Evolutionary conservation across 2,329 filamentous ascomycete genomes (phyloP), one percentile per base, ranked within the genome.

Genomic region (Arthroderma sp.): DNA sequence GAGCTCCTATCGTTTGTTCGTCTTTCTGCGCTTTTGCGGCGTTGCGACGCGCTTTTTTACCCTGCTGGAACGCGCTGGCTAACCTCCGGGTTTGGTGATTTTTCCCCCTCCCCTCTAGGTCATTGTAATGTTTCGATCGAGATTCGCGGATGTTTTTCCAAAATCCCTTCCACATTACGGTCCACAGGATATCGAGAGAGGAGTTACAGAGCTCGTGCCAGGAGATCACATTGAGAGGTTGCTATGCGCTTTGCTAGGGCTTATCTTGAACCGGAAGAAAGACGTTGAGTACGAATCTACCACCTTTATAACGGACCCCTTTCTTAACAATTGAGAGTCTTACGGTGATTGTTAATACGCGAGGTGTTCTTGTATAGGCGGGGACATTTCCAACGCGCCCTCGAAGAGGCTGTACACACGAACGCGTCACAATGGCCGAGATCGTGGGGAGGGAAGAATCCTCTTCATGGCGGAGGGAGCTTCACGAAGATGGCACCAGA

Each of bases 211-310:
- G 60, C 67, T 74, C 40, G 67, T 81, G 22, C 88, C 89, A 2
- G 85, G 87, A 55, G 81, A 93, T 57, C 81, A 88, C 58, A 81
- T 85, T 39, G 89, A 96, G 69, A 77, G 81, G 54, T 78, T 98
- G 47, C 72, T 98, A 28, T 98, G 93, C 70, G 87, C 87, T 50
- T 67, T 98, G 52, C 71, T 98, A 38, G 81, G 84, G 30, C 72
- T 98, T 55, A 77, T 95, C 45, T 73, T 98, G 57, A 98, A 98
- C 65, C 81, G 91, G 64, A 96, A 98, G 72, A 94, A 98, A 63
- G 88, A 94, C 67, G 85, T 96, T 61, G 94, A 98, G 91, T 96
- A 77, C 66, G 86, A 70, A 53, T 50, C 50, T 22, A 51, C 59
- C 59, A 56, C 46, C 28, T 31, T 29, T 15, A 10, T 27, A 38